phyloP scores from a whole-genome alignment of 352 stramenopile species.

The Pythium phragmitis region DNA sequence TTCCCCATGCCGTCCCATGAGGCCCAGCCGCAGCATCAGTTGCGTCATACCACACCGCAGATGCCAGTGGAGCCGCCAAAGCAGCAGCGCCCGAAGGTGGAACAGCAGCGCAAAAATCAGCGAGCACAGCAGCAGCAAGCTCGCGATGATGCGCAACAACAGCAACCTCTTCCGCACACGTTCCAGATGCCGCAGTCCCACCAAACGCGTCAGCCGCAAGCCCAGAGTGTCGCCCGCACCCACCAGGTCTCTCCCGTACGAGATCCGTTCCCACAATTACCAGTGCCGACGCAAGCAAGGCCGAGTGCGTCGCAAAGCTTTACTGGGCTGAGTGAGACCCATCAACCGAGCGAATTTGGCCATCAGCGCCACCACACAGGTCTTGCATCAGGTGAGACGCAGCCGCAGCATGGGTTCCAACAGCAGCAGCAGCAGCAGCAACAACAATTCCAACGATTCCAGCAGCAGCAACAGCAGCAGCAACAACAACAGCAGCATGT shows the following conservation, averaged over 20 bases:
- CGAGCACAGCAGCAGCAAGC: conserved; percentile 12
- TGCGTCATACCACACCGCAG: conserved; percentile 4
- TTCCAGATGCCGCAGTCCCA: conserved; percentile 19
- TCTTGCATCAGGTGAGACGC: background rate
- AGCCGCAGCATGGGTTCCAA: conserved; percentile 19
- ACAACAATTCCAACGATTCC: conserved; percentile 22
- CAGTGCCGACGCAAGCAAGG: conserved; percentile 3
- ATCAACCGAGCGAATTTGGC: conserved; percentile 16
- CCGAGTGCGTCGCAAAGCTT: conserved; percentile 10
- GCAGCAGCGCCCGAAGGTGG: conserved; percentile 5
- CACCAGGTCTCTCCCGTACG: conserved; percentile 21
- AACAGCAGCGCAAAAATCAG: conserved; percentile 15
- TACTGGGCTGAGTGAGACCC: conserved; percentile 11
- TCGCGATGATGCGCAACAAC: conserved; percentile 10
- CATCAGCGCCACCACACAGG: conserved; percentile 13
- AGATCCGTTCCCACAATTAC: conserved; percentile 19
- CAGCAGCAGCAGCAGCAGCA: conserved; percentile 19
- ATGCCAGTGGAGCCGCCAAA: conserved; percentile 5
- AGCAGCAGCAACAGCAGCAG: conserved; percentile 18
- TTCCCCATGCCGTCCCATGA: conserved; percentile 16
- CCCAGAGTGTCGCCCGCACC: conserved; percentile 3
- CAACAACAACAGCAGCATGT: conserved; percentile 22
- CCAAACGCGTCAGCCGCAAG: conserved; percentile 1
- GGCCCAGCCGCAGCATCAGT: conserved; percentile 7
- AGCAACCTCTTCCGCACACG: conserved; percentile 1